Percentiles rank a stretch among this genome's conserved stretches.
phyloP scores from a whole-genome alignment of 495 filamentous ascomycete genomes.

The Darksidea phi region DNA sequence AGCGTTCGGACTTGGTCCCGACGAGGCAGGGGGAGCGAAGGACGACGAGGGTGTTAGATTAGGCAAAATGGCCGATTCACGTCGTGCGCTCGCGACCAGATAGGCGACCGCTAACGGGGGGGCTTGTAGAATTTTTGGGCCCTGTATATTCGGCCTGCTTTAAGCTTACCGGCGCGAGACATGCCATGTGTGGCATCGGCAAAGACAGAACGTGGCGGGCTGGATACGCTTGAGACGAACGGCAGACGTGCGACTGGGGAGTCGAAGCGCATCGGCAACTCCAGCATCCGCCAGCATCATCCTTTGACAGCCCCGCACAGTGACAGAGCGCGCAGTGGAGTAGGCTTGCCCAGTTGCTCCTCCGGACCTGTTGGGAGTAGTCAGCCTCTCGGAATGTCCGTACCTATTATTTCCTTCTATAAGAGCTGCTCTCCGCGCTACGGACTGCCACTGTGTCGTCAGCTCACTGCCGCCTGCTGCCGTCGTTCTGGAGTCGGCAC shows the following conservation, averaged over 20 bases:
- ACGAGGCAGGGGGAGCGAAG: neutral
- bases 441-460: slow-evolving; percentile 1
- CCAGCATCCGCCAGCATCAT: slow-evolving; percentile 29
- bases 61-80: neutral
- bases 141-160: slow-evolving; percentile 23
- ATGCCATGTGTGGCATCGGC: slow-evolving; percentile 14
- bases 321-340: neutral
- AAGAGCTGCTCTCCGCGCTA: slow-evolving; percentile 3
- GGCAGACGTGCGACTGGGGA: slow-evolving; percentile 14
- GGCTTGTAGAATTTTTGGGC: slow-evolving; percentile 17
- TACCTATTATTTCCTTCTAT: too few relatives aligned
- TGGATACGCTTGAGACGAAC: slow-evolving; percentile 30
- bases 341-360: neutral
- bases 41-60: neutral
- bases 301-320: neutral
- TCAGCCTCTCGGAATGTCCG: too few relatives aligned
- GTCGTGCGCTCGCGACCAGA: neutral
- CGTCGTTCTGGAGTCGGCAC: too few relatives aligned
- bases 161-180: slow-evolving; percentile 33
- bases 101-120: neutral
- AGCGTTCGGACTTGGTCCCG: neutral
- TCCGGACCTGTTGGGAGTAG: too few relatives aligned
- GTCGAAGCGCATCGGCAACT: slow-evolving; percentile 15
- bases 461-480: neutral
- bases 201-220: slow-evolving; percentile 7